Base-by-base conservation (phyloP, 768 basidiomycete species). In the Boletus edulis region DNA sequence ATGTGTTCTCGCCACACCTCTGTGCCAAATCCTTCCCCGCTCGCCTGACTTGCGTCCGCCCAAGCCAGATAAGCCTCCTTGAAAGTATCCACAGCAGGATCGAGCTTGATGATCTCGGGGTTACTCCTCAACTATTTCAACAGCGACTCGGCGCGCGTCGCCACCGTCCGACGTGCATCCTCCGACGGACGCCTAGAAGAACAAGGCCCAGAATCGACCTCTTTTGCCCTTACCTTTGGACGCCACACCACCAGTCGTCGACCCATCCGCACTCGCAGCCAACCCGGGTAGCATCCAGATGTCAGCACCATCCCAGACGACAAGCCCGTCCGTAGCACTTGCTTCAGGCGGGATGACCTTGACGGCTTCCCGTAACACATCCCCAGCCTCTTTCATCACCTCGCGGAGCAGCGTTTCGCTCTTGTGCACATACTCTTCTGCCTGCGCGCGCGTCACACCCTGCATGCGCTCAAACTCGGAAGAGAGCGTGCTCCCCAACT, bases 341-440 rank as follows among this genome's bases (percentile, higher is more conserved):
- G 80, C 80, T 37, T 89, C 86, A n/a, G 94, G 94, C 0, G 94
- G 95, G 14, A 98, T 78, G 48, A 97, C 88, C 69, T 94, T 95
- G 63, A 98, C 92, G 12, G 91, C 93, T 47, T 98, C 94, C 49
- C 80, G 84, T 11, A 95, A 74, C 15, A 87, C 86, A 58, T 89
- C 93, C 53, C 89, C 81, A 8, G 90, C 89, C 63, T 91, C 91
- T 63, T 84, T 87, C 62, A 91, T 79, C 3, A 84, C 89, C 54
- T 86, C 87, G 39, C 81, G 76, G 31, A 88, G 67, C 34, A 87
- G 64, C 9, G 69, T 77, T 59, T 88, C 86, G 67, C 86, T 86
- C 75, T 84, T 87, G 63, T 86, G 84, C 31, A 88, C 81, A 66
- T 93, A 93, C 61, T 90, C 92, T 68, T 92, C 93, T 7, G 91